Percentiles rank a stretch among this genome's conserved stretches.
Evolutionary conservation across 129 eudicot species (phyloP).

Genomic region (Flaveria trinervia): DNA sequence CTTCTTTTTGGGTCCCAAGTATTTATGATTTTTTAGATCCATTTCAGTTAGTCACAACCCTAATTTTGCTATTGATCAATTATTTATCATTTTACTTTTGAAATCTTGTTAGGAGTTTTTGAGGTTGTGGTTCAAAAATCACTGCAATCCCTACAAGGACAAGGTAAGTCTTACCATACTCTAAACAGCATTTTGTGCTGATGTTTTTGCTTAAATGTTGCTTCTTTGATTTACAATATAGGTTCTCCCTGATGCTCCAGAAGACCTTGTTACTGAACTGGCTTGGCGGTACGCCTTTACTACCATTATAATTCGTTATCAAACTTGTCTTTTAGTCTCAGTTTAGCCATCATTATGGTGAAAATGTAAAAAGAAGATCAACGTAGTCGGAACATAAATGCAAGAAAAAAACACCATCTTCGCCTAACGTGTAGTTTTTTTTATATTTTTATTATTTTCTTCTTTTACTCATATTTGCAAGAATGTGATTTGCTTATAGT

Average conservation of each 20-base stretch:
- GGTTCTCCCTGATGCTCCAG: slow-evolving; percentile 97
- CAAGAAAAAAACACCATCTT: neutral
- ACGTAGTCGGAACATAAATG: neutral
- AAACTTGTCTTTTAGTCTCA: neutral
- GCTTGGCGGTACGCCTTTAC: slow-evolving; percentile 78
- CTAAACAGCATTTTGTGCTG: neutral
- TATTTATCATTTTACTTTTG: slow-evolving; percentile 1
- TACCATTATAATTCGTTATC: slow-evolving; percentile 10
- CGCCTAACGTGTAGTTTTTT: neutral
- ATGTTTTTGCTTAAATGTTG: neutral
- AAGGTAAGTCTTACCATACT: slow-evolving; percentile 45
- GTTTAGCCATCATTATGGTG: neutral
- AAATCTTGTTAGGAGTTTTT: slow-evolving; percentile 68
- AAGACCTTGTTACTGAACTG: slow-evolving; percentile 89
- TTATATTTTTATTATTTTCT: neutral
- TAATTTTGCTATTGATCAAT: neutral
- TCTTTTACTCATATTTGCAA: slow-evolving; percentile 8
- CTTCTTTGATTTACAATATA: slow-evolving; percentile 27
- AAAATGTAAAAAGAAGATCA: slow-evolving; percentile 8
- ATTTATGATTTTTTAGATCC: neutral
- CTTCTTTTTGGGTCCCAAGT: neutral
- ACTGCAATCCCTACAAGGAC: slow-evolving; percentile 93
- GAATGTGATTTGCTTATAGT: neutral
- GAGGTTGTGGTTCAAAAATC: slow-evolving; percentile 93
- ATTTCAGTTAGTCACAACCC: neutral